phyloP scores from a whole-genome alignment of 2,329 filamentous ascomycete species.

The Colletotrichum sp. region DNA sequence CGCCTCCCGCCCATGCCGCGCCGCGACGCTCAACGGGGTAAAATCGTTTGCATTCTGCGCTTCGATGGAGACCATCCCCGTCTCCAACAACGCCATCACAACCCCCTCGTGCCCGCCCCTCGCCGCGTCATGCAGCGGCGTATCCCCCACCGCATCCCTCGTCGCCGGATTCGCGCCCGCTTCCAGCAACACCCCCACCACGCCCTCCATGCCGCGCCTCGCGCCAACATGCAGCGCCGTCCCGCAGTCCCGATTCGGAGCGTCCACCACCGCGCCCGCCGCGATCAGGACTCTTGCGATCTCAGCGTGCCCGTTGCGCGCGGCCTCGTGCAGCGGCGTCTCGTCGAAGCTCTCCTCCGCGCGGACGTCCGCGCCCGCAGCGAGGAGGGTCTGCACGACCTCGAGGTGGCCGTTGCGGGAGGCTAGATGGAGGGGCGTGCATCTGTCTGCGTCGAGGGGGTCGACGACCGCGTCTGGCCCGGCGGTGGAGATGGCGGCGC shows the following conservation, averaged over 20 bases:
- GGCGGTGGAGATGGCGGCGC: slow-evolving; percentile 9
- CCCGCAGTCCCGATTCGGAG: slow-evolving; percentile 10
- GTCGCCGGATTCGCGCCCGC: slow-evolving; percentile 22
- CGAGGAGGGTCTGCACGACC: slow-evolving; percentile 15
- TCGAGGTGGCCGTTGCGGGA: slow-evolving; percentile 19
- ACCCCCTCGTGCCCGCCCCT: slow-evolving; percentile 17
- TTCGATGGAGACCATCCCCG: slow-evolving; percentile 20
- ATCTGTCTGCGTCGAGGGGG: slow-evolving; percentile 8
- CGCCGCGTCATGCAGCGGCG: slow-evolving; percentile 21
- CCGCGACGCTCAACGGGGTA: slow-evolving; percentile 23
- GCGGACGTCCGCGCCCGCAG: slow-evolving; percentile 12
- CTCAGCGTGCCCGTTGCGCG: slow-evolving; percentile 4
- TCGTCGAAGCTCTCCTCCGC: slow-evolving; percentile 22
- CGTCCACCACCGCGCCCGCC: slow-evolving; percentile 18
- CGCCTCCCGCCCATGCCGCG: slow-evolving; percentile 20
- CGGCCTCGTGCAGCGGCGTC: slow-evolving; percentile 20
- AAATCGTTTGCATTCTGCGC: slow-evolving; percentile 20
- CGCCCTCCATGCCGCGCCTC: not conserved
- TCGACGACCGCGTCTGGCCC: slow-evolving; percentile 9
- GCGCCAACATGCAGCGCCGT: slow-evolving; percentile 23
- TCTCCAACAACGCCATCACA: slow-evolving; percentile 18
- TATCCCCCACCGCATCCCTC: slow-evolving; percentile 21
- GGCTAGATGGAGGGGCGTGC: slow-evolving; percentile 23
- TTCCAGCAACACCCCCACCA: not conserved
- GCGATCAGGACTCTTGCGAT: slow-evolving; percentile 16